Base-by-base conservation (phyloP, 768 basidiomycete species). In the Trametes villosa region DNA sequence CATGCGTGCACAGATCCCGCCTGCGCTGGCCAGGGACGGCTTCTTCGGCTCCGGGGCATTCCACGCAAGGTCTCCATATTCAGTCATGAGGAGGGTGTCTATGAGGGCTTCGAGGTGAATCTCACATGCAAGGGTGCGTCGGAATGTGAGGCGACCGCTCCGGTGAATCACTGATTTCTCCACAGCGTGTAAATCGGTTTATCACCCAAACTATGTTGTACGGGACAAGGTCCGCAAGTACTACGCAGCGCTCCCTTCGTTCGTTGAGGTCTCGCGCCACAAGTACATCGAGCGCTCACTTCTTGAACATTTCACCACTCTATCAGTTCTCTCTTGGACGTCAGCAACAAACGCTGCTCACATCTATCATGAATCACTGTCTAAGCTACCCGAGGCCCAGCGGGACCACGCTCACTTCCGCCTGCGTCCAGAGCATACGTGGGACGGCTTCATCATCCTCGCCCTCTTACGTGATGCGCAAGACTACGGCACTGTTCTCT, bases 381-480 rank as follows among this genome's bases (percentile, higher is more conserved):
- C 52, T 0, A 17, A 9, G 26, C 45, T 38, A 8, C 13, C 3
- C 2, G 30, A 12, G 3, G 18, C 5, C 3, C 22, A 18, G 5
- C 46, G 12, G 24, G 27, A 27, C 17, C 30, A n/a, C 9, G 27
- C 53, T 27, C 44, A 31, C 52, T 55, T 40, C 18, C 20, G 24
- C 3, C 40, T 50, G 1, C 40, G 45, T 0, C 3, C 59, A 4
- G 64, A 68, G 29, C 60, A 71, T 20, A 65, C 68, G 0, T 74
- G 70, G 69, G 67, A 69, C 31, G 65, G 59, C 0, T 62, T 75
- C 42, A 36, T 69, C 9, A 9, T 71, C 13, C 65, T 71, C 18
- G 50, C 67, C 4, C 63, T 75, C 7, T 65, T 74, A 0, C 62
- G 65, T 15, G 70, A 76, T 57, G 53, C 57, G 26, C 18, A 53